Percentiles rank a stretch among this genome's conserved stretches.
These are phyloP conservation scores for Barnettozyma californica DNA, from an alignment of 805 yeast species.

Conservation along the genomic window DNA sequence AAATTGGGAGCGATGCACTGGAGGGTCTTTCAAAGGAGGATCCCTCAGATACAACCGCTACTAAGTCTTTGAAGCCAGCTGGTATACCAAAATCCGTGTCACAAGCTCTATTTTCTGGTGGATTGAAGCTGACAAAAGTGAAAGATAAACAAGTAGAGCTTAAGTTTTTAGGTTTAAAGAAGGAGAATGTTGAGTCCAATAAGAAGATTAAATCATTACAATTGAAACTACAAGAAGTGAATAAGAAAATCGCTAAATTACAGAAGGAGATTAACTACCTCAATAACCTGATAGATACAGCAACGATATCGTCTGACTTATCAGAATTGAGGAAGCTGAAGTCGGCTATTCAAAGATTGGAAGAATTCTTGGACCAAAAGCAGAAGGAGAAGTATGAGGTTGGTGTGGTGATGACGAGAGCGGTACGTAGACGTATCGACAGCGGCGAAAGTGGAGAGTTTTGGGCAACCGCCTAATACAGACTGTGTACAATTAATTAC, in stretches of 20 bases:
- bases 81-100: conserved; percentile 26
- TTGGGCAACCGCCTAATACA: conserved; percentile 32
- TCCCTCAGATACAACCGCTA: background rate
- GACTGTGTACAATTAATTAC: conserved; percentile 9
- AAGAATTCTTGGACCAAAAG: conserved; percentile 36
- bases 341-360: conserved; percentile 32
- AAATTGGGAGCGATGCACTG: background rate
- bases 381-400: conserved; percentile 38
- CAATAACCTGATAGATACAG: conserved; percentile 29
- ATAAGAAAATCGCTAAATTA: conserved; percentile 31
- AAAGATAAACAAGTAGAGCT: conserved; percentile 22
- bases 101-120: conserved; percentile 21
- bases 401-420: conserved; percentile 35
- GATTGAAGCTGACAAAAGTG: conserved; percentile 24
- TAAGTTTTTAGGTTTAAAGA: conserved; percentile 22
- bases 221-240: conserved; percentile 28
- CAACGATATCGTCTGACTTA: conserved; percentile 31
- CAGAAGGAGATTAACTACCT: conserved; percentile 35
- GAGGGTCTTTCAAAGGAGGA: background rate
- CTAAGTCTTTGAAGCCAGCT: background rate
- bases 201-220: conserved; percentile 26
- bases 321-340: conserved; percentile 32
- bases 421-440: conserved; percentile 35
- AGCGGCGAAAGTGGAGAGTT: conserved; percentile 35
- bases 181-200: conserved; percentile 13